A percentile compares a stretch with the other conserved stretches of the same genome.
These are phyloP conservation scores for Sambucus nigra DNA, from an alignment of 129 eudicot species.

Conservation along the genomic window DNA sequence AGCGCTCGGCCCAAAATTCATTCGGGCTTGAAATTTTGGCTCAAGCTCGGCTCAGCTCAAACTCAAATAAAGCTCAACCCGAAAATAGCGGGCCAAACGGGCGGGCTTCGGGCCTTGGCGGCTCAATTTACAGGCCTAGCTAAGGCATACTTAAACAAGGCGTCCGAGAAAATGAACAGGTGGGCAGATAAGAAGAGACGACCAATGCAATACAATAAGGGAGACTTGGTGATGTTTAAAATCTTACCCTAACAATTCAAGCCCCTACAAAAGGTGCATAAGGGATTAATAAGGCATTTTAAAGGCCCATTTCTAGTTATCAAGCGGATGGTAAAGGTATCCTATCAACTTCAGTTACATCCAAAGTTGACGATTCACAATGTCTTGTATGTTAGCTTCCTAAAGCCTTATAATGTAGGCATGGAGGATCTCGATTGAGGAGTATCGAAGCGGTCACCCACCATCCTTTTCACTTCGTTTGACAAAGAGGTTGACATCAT, in stretches of 20 bases:
- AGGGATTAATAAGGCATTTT: too few relatives aligned
- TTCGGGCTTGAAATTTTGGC: too few relatives aligned
- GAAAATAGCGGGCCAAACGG: too few relatives aligned
- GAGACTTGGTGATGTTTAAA: slow-evolving; percentile 6
- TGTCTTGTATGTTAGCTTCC: too few relatives aligned
- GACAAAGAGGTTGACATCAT: not conserved
- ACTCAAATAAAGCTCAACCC: too few relatives aligned
- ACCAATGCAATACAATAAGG: not conserved
- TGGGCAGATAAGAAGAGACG: not conserved
- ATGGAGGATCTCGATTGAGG: not conserved
- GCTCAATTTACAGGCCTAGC: not conserved
- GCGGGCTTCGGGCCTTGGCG: too few relatives aligned
- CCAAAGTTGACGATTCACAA: too few relatives aligned
- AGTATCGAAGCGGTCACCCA: not conserved
- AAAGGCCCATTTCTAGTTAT: too few relatives aligned
- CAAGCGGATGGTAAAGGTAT: too few relatives aligned
- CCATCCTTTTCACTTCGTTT: not conserved
- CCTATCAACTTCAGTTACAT: too few relatives aligned
- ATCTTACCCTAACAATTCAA: not conserved
- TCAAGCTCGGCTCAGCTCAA: too few relatives aligned
- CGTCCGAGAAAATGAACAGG: slow-evolving; percentile 1
- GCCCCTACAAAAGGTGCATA: not conserved
- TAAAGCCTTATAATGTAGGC: not conserved
- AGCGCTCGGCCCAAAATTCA: too few relatives aligned
- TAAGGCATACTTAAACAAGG: not conserved